Base-by-base conservation (phyloP, 192 early-diverging fungal genomes). In the Coemansia sp. region DNA sequence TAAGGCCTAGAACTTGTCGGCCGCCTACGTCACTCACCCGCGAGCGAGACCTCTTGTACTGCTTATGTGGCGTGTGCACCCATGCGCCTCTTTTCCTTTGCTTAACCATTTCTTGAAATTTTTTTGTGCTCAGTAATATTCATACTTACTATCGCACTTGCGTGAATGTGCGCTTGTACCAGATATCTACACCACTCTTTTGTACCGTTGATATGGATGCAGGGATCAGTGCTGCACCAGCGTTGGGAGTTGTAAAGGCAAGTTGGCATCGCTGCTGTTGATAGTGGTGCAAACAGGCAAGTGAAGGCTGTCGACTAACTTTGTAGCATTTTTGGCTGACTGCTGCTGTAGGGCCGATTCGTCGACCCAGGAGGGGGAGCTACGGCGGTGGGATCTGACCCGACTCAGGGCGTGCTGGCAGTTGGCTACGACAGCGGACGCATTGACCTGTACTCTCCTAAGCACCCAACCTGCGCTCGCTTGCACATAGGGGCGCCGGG, bases 361-460 rank as follows among this genome's bases (percentile, higher is more conserved):
- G 33, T 73, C 29, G 81, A 83, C 62, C 69, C 81, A 27, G 12
- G 57, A 18, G 64, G 43, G 6, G 70, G 57, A 43, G 81, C 76
- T 29, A 75, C 81, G 38, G 76, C 81, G 12, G 40, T 74, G 8
- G 73, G 64, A 9, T 70, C 53, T n/a, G 81, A 83, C 16, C 81
- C 81, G 22, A 60, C 46, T 11, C 81, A 83, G 61, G 58, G 68
- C 18, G 29, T 69, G 2, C 10, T 75, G 41, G 81, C 81, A 12
- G 65, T 78, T 22, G 81, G 81, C 13, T 68, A 70, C 38, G 36
- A 61, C 2, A 75, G 41, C 6, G 81, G 81, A 12, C 24, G 20
- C 27, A 70, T 83, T n/a, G 44, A 65, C 13, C 29, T 83, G 57
- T 69, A 69, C 65, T 41, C 66, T 3, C 43, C 49, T 16, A 71